phyloP scores from a whole-genome alignment of 2,329 filamentous ascomycete genomes.

The Aspergillus sp. region DNA sequence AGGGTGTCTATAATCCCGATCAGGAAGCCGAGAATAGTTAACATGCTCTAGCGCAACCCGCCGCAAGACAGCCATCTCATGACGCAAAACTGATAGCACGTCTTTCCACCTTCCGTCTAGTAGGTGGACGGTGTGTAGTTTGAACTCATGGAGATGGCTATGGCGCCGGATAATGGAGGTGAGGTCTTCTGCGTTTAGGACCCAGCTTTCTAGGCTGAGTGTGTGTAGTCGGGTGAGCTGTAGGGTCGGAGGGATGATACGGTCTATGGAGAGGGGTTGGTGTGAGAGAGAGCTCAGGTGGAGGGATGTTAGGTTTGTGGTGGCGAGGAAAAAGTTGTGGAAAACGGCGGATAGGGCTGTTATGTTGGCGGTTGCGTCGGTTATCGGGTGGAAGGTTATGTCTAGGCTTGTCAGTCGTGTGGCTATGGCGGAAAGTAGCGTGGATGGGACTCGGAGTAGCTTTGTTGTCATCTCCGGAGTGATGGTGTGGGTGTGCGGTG shows the following conservation, averaged over 20 bases:
- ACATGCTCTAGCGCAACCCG: conserved; percentile 58
- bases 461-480: conserved; percentile 53
- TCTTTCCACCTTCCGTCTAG: conserved; percentile 53
- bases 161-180: conserved; percentile 52
- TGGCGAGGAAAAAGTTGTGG: conserved; percentile 51
- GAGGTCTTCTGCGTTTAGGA: conserved; percentile 54
- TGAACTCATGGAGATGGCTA: conserved; percentile 50
- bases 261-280: conserved; percentile 51
- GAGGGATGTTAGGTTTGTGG: conserved; percentile 52
- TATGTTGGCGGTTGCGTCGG: conserved; percentile 53
- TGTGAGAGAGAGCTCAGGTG: conserved; percentile 59
- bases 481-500: conserved; percentile 46
- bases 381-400: conserved; percentile 53
- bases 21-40: conserved; percentile 52
- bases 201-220: conserved; percentile 61
- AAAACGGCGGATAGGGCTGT: conserved; percentile 52
- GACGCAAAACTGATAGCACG: conserved; percentile 50
- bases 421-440: conserved; percentile 46
- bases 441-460: conserved; percentile 42
- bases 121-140: conserved; percentile 55
- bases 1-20: conserved; percentile 29
- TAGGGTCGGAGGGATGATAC: conserved; percentile 54
- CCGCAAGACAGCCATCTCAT: conserved; percentile 51
- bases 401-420: conserved; percentile 56
- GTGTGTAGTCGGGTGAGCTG: conserved; percentile 56